A percentile compares a stretch with the other conserved stretches of the same genome.
Evolutionary conservation across 371 early-diverging fungal genomes (phyloP).

Genomic region (Capillidium rhysosporum): DNA sequence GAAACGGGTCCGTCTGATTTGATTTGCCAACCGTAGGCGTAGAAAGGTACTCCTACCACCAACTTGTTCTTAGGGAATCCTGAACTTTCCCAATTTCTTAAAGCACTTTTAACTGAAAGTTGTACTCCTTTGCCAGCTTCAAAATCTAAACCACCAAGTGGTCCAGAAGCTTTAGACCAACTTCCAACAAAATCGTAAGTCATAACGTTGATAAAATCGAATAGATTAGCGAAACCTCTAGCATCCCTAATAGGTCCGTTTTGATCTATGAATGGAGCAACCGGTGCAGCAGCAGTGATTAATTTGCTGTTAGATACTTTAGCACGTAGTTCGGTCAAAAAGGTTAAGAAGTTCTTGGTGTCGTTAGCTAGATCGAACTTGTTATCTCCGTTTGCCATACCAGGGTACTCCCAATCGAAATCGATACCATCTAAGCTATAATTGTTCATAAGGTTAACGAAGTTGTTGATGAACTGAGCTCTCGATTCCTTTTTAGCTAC

Average conservation of each 20-base stretch:
- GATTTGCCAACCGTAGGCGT: conserved; percentile 31
- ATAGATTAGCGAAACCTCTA: conserved; percentile 24
- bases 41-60: conserved; percentile 34
- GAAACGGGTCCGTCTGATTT: conserved; percentile 13
- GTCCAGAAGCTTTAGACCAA: conserved; percentile 27
- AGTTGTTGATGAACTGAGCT: conserved; percentile 22
- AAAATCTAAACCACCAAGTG: conserved; percentile 33
- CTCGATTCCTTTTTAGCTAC: conserved; percentile 18
- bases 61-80: conserved; percentile 34
- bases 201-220: conserved; percentile 38
- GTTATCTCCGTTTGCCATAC: conserved; percentile 42
- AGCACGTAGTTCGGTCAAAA: conserved; percentile 35
- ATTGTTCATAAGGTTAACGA: neutral
- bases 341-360: conserved; percentile 27
- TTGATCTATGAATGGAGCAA: conserved; percentile 31
- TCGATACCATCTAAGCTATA: conserved; percentile 16
- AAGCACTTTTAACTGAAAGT: conserved; percentile 17
- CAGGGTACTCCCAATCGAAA: conserved; percentile 60
- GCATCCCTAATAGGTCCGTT: conserved; percentile 34
- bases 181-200: conserved; percentile 21
- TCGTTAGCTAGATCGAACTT: conserved; percentile 22
- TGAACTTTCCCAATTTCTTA: conserved; percentile 24
- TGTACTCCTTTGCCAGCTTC: conserved; percentile 26
- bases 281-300: conserved; percentile 48
- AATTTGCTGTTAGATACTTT: conserved; percentile 31